Evolutionary conservation across 305 asterid species (phyloP).

Genomic region (Ajuga reptans): DNA sequence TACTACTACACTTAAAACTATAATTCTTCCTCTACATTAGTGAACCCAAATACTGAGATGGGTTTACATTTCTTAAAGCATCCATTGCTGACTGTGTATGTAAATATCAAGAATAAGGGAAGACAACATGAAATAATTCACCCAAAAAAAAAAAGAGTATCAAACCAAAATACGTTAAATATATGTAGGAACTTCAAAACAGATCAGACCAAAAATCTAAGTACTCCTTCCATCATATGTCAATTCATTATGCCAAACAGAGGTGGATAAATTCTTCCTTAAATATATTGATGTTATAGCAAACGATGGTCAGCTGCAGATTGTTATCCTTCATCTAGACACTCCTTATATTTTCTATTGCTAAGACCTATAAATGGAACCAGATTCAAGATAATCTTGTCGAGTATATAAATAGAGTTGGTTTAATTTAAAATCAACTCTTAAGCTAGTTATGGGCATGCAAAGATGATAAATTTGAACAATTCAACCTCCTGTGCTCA

Average conservation of each 20-base stretch:
- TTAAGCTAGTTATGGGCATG: too few relatives aligned
- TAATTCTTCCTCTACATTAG: background rate
- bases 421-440: too few relatives aligned
- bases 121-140: background rate
- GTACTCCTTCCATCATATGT: background rate
- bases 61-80: background rate
- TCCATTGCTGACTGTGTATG: background rate
- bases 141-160: background rate
- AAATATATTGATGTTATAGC: too few relatives aligned
- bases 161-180: too few relatives aligned
- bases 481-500: too few relatives aligned
- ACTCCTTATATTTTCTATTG: background rate
- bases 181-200: background rate
- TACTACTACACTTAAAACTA: background rate
- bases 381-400: too few relatives aligned
- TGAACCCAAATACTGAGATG: background rate
- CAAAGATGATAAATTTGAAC: too few relatives aligned
- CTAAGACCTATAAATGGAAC: background rate
- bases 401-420: too few relatives aligned
- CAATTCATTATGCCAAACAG: background rate
- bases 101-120: background rate
- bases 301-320: background rate
- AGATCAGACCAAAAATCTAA: background rate
- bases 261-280: background rate
- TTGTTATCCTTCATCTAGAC: background rate